A percentile compares a stretch with the other conserved stretches of the same genome.
Evolutionary conservation across 192 early-diverging fungal species (phyloP).

Genomic region (Coemansia sp.): DNA sequence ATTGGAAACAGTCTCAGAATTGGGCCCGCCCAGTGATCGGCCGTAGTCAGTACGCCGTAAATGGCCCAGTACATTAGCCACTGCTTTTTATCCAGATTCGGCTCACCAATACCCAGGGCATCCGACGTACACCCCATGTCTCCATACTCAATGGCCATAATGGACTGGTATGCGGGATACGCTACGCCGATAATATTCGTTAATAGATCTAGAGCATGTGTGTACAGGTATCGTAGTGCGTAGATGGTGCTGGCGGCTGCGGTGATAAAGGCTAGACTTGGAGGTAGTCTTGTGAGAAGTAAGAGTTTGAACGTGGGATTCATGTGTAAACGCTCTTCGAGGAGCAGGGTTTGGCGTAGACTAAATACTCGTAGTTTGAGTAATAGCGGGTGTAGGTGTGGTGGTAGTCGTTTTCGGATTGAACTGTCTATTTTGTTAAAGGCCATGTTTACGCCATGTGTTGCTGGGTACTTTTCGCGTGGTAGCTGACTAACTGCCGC

Average conservation of each 20-base stretch:
- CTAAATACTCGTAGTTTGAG: conserved; percentile 29
- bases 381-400: conserved; percentile 43
- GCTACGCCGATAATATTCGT: conserved; percentile 52
- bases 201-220: conserved; percentile 45
- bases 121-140: conserved; percentile 13
- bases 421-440: conserved; percentile 1
- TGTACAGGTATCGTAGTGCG: conserved; percentile 42
- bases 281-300: conserved; percentile 37
- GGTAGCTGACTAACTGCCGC: conserved; percentile 38
- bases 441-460: conserved; percentile 17
- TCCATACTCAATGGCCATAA: conserved; percentile 54
- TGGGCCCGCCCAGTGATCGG: conserved; percentile 54
- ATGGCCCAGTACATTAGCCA: conserved; percentile 58
- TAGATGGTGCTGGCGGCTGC: conserved; percentile 46
- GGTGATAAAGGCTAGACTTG: conserved; percentile 38
- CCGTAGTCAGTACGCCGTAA: conserved; percentile 49
- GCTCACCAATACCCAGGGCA: conserved; percentile 30
- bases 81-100: conserved; percentile 51
- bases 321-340: conserved; percentile 47
- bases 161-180: conserved; percentile 55
- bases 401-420: conserved; percentile 27
- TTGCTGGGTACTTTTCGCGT: conserved; percentile 38
- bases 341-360: conserved; percentile 30
- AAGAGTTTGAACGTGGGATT: conserved; percentile 48
- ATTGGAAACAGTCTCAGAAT: conserved; percentile 51